Conservation (phyloP, 306 rosid genomes). For the Cucurbita ficifolia region DNA sequence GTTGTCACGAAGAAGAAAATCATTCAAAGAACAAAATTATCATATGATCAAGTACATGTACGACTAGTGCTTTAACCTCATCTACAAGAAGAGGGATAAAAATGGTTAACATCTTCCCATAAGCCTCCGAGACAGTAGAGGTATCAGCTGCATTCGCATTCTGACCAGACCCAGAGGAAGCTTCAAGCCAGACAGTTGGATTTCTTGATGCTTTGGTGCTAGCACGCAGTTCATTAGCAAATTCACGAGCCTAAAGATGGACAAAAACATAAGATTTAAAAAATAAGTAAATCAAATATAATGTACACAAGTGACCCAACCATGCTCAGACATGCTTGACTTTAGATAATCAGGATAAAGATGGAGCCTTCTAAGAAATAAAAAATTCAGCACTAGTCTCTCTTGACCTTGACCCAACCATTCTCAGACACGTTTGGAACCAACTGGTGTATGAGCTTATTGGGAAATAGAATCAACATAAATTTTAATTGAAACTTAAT, state of each 20-base stretch:
- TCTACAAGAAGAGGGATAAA: conserved; percentile 95
- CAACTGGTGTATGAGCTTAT: neutral
- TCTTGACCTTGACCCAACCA: neutral
- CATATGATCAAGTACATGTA: neutral
- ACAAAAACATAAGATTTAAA: neutral
- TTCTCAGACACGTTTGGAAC: neutral
- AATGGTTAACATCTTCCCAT: conserved; percentile 69
- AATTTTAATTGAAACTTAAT: neutral
- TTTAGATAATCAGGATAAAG: neutral
- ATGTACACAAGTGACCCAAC: neutral
- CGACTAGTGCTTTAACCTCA: conserved; percentile 48
- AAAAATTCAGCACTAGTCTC: neutral
- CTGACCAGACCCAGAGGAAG: conserved; percentile 52
- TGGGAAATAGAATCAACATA: neutral
- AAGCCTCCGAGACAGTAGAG: conserved; percentile 77
- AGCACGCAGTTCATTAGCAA: conserved; percentile 92
- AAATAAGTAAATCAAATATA: neutral
- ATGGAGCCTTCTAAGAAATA: neutral
- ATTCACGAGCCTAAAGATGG: conserved; percentile 71
- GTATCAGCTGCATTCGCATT: conserved; percentile 57
- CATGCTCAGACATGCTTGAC: too few relatives aligned
- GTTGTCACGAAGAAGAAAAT: conserved; percentile 5
- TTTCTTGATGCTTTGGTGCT: conserved; percentile 52
- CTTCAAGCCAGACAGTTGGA: conserved; percentile 66
- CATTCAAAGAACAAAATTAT: conserved; percentile 1